phyloP scores from a whole-genome alignment of 2,329 filamentous ascomycete genomes.

The Fusarium duplospermum region DNA sequence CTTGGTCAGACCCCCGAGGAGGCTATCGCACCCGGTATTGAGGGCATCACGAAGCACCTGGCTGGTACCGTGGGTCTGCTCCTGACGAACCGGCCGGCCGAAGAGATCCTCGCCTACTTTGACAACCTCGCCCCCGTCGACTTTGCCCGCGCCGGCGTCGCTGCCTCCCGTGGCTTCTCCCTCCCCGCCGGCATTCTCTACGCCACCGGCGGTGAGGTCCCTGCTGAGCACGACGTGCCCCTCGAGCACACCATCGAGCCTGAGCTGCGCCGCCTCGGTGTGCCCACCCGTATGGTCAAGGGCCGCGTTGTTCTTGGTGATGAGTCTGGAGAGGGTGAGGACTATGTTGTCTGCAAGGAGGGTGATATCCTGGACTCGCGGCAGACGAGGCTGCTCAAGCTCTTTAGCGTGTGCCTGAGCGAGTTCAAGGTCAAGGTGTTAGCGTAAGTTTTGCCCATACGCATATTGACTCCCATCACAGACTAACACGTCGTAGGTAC shows the following conservation, averaged over 20 bases:
- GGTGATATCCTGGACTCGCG: constrained; percentile 88
- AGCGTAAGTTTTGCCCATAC: constrained; percentile 65
- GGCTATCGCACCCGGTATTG: constrained; percentile 83
- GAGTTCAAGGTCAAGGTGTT: constrained; percentile 88
- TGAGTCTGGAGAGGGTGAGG: constrained; percentile 63
- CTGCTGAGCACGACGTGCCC: constrained; percentile 84
- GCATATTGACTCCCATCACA: constrained; percentile 11
- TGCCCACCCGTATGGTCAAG: constrained; percentile 89
- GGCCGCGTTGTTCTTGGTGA: constrained; percentile 82
- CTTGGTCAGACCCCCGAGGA: constrained; percentile 83
- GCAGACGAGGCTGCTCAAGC: constrained; percentile 92
- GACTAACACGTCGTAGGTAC: constrained; percentile 56
- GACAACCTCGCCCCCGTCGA: constrained; percentile 78
- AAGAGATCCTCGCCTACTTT: constrained; percentile 79
- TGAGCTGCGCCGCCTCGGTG: constrained; percentile 86
- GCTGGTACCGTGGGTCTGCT: constrained; percentile 88
- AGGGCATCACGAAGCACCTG: constrained; percentile 76
- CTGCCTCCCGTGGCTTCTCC: constrained; percentile 78
- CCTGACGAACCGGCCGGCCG: constrained; percentile 82
- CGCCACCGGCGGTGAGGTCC: constrained; percentile 82
- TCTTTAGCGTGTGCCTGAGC: constrained; percentile 90
- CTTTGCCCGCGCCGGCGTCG: constrained; percentile 88
- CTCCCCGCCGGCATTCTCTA: constrained; percentile 88
- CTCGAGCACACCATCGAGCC: constrained; percentile 91
- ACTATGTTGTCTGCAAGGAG: constrained; percentile 85